A percentile compares a stretch with the other conserved stretches of the same genome.
Evolutionary conservation across 495 filamentous ascomycete species (phyloP).

Genomic region (Aspergillus funiculosus): DNA sequence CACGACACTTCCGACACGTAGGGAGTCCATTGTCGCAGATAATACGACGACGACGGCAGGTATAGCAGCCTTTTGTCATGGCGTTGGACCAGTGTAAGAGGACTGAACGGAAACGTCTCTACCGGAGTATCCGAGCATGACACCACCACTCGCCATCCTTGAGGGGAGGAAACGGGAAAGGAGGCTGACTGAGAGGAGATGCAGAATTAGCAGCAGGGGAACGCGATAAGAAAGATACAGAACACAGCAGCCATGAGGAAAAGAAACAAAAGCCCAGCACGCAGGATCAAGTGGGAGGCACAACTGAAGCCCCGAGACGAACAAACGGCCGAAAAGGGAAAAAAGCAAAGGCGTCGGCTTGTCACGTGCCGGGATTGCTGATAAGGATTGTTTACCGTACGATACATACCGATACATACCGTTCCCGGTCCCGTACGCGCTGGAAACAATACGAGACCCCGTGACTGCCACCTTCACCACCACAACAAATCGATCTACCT

Average conservation of each 20-base stretch:
- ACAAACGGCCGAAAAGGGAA: background rate
- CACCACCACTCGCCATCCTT: constrained; percentile 21
- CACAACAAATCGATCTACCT: constrained; percentile 6
- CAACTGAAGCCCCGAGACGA: background rate
- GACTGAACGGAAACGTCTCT: constrained; percentile 13
- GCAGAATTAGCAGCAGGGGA: constrained; percentile 6
- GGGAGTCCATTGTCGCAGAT: constrained; percentile 58
- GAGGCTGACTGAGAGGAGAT: background rate
- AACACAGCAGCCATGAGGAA: constrained; percentile 1
- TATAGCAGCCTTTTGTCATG: constrained; percentile 48
- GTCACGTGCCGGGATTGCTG: constrained; percentile 1
- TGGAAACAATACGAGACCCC: background rate
- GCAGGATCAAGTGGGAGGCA: background rate
- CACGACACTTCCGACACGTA: constrained; percentile 56
- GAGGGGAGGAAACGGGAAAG: background rate
- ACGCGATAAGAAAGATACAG: background rate
- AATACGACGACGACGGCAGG: constrained; percentile 46
- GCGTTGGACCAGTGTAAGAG: constrained; percentile 6
- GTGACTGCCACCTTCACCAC: constrained; percentile 8
- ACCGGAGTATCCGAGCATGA: constrained; percentile 15
- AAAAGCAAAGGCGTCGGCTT: background rate
- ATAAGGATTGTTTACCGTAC: background rate
- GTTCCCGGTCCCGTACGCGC: background rate
- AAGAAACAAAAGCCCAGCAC: constrained; percentile 3
- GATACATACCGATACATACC: background rate